Percentiles rank a stretch among this genome's conserved stretches.
Conservation (phyloP, 352 stramenopile species). For the Phytophthora nicotianae region DNA sequence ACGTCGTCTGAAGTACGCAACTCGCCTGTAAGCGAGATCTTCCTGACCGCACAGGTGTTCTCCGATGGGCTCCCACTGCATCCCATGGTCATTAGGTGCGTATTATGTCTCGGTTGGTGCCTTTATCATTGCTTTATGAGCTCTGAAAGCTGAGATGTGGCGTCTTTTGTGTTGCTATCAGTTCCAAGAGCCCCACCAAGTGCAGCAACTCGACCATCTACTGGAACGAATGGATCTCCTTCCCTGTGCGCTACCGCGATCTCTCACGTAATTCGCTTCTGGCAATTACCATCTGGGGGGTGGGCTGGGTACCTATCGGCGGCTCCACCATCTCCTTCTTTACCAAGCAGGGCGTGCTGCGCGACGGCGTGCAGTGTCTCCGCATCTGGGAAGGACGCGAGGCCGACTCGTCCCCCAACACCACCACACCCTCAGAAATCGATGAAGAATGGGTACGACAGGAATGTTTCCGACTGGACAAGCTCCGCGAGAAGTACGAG, state of each 20-base stretch:
- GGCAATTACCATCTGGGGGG: slow-evolving; percentile 86
- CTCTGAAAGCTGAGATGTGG: slow-evolving; percentile 9
- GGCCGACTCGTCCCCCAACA: slow-evolving; percentile 69
- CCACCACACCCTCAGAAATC: slow-evolving; percentile 73
- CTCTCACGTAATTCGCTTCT: slow-evolving; percentile 86
- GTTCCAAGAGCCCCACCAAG: slow-evolving; percentile 84
- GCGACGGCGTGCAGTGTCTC: slow-evolving; percentile 88
- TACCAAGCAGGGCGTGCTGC: slow-evolving; percentile 81
- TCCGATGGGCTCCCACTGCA: slow-evolving; percentile 84
- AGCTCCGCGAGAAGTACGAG: slow-evolving; percentile 90
- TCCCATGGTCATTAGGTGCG: slow-evolving; percentile 78
- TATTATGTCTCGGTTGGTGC: not conserved
- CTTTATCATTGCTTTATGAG: not conserved
- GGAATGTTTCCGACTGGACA: slow-evolving; percentile 85
- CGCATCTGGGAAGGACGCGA: slow-evolving; percentile 77
- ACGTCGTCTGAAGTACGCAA: slow-evolving; percentile 82
- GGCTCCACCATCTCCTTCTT: slow-evolving; percentile 90
- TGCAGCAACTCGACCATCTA: slow-evolving; percentile 88
- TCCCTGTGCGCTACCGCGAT: slow-evolving; percentile 87
- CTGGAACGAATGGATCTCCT: slow-evolving; percentile 90
- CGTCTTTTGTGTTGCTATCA: slow-evolving; percentile 22
- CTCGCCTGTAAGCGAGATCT: slow-evolving; percentile 85
- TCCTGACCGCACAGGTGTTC: slow-evolving; percentile 89
- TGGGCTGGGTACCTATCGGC: slow-evolving; percentile 80
- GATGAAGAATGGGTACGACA: slow-evolving; percentile 75